Conservation (phyloP, 2,329 filamentous ascomycete genomes). For the Graphilbum fragrans region DNA sequence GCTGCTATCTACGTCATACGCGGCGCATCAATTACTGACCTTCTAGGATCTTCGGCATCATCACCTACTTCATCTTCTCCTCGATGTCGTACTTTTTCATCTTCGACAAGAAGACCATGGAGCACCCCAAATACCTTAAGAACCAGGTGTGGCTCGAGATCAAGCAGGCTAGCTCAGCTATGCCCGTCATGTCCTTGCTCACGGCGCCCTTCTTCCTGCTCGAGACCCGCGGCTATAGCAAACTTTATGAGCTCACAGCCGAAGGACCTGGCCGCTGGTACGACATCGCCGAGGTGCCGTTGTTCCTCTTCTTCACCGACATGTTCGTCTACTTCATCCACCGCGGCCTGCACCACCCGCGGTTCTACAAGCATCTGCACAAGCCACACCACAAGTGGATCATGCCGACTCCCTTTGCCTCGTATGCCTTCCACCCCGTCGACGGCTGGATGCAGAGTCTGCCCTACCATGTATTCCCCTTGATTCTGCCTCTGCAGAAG, state of each 20-base stretch:
- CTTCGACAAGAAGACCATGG: slow-evolving; percentile 80
- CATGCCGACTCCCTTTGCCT: slow-evolving; percentile 89
- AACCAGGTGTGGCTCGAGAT: slow-evolving; percentile 87
- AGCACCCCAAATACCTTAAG: slow-evolving; percentile 90
- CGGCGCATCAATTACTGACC: too few species aligned
- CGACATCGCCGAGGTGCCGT: slow-evolving; percentile 71
- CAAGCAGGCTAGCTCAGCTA: slow-evolving; percentile 58
- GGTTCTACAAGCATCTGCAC: slow-evolving; percentile 78
- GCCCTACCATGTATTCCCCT: slow-evolving; percentile 88
- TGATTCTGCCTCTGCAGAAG: slow-evolving; percentile 88
- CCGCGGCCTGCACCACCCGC: slow-evolving; percentile 69
- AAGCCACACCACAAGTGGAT: slow-evolving; percentile 99
- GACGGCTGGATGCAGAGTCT: slow-evolving; percentile 83
- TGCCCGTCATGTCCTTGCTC: slow-evolving; percentile 73
- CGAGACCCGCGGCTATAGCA: slow-evolving; percentile 75
- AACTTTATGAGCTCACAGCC: slow-evolving; percentile 70
- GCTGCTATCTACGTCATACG: too few species aligned
- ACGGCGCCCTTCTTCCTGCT: slow-evolving; percentile 71
- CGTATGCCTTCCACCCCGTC: slow-evolving; percentile 87
- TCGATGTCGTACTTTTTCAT: slow-evolving; percentile 75
- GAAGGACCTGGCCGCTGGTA: slow-evolving; percentile 71
- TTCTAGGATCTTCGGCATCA: slow-evolving; percentile 67
- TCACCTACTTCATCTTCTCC: slow-evolving; percentile 78
- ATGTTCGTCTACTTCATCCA: slow-evolving; percentile 88
- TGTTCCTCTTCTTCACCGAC: slow-evolving; percentile 84